Conservation (phyloP, 2,329 filamentous ascomycete species). For the Sporothrix curviconia region DNA sequence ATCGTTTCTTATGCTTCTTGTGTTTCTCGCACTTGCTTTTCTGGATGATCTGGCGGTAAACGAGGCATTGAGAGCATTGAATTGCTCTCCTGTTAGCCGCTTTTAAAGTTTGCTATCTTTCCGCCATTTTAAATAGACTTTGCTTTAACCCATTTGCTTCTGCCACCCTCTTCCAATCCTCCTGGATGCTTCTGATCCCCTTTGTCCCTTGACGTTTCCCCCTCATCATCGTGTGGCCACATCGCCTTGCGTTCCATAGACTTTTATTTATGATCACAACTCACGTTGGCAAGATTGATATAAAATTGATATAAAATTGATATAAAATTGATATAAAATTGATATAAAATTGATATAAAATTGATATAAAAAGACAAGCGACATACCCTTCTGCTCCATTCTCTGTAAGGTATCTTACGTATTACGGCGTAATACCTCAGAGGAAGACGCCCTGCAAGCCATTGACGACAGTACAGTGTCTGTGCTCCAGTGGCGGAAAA, state of each 20-base stretch:
- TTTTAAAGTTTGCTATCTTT: no score
- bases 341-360: no score
- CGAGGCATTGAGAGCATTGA: no score
- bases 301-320: no score
- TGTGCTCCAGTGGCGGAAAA: not conserved
- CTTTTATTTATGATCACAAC: not conserved
- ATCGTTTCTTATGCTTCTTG: not conserved
- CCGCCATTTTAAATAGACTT: not conserved
- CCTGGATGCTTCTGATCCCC: not conserved
- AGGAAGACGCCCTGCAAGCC: no score
- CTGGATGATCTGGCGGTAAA: conserved; percentile 3
- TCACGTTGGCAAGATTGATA: not conserved
- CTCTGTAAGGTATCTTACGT: not conserved
- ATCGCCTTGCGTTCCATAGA: not conserved
- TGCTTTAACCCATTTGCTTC: not conserved
- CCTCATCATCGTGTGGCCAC: not conserved
- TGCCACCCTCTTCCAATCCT: not conserved
- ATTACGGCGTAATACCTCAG: no score
- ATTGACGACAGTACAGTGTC: not conserved
- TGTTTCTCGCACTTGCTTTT: not conserved
- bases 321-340: no score
- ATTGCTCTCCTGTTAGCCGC: not conserved
- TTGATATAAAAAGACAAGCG: no score
- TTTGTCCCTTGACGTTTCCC: not conserved
- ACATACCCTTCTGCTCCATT: not conserved